Evolutionary conservation across 495 filamentous ascomycete genomes (phyloP).

Genomic region (Neurospora sublineolata): DNA sequence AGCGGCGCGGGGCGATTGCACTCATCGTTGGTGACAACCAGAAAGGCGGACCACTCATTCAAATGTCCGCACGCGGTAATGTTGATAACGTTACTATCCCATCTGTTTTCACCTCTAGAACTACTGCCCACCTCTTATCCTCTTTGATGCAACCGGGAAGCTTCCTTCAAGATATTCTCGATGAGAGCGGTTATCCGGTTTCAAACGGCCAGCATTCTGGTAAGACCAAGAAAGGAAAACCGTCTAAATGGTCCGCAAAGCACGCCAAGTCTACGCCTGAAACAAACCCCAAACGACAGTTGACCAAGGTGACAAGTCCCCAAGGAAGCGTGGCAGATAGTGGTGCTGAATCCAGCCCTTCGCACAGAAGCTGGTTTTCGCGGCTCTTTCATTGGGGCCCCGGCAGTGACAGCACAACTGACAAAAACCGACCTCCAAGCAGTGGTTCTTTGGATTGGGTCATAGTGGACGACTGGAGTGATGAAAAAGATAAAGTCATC

Average conservation of each 20-base stretch:
- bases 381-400: slow-evolving; percentile 40
- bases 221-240: slow-evolving; percentile 31
- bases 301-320: slow-evolving; percentile 1
- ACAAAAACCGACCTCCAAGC: slow-evolving; percentile 63
- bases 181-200: slow-evolving; percentile 38
- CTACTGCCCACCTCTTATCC: slow-evolving; percentile 85
- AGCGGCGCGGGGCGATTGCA: slow-evolving; percentile 76
- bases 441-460: slow-evolving; percentile 79
- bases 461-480: slow-evolving; percentile 53
- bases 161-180: slow-evolving; percentile 42
- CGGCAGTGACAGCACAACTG: slow-evolving; percentile 20
- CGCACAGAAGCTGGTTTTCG: slow-evolving; percentile 41
- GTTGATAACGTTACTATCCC: slow-evolving; percentile 92
- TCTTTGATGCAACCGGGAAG: slow-evolving; percentile 69
- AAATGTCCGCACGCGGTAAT: slow-evolving; percentile 93
- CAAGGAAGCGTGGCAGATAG: slow-evolving; percentile 5
- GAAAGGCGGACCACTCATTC: slow-evolving; percentile 73
- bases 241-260: slow-evolving; percentile 17
- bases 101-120: slow-evolving; percentile 87
- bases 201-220: slow-evolving; percentile 38
- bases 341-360: neutral
- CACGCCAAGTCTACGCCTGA: slow-evolving; percentile 10
- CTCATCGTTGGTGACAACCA: slow-evolving; percentile 92
- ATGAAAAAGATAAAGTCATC: slow-evolving; percentile 34
- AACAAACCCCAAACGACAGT: slow-evolving; percentile 1